Evolutionary conservation across 2,329 filamentous ascomycete genomes (phyloP).

Genomic region (Fusarium begoniae): DNA sequence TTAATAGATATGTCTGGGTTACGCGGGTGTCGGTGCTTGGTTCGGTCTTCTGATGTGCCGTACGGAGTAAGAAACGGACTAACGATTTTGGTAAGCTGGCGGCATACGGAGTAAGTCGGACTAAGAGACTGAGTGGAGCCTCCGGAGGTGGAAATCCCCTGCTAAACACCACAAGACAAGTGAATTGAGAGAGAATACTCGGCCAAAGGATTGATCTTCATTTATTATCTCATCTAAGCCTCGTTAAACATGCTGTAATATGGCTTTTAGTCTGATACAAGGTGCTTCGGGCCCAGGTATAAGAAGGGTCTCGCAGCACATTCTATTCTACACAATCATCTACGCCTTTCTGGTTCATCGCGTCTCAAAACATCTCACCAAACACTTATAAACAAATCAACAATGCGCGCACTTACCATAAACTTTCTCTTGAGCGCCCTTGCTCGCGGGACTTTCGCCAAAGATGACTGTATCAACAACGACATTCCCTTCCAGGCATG

Average conservation of each 20-base stretch:
- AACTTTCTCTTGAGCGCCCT: neutral
- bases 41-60: too few relatives aligned
- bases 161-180: neutral
- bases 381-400: accelerated
- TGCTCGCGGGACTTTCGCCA: neutral
- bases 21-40: too few relatives aligned
- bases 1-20: neutral
- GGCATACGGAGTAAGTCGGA: neutral
- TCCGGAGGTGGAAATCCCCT: neutral
- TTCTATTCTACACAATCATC: neutral
- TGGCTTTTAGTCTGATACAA: accelerated
- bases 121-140: neutral
- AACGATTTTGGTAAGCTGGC: neutral
- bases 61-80: conserved; percentile 20
- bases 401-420: neutral
- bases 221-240: conserved; percentile 1
- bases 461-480: neutral
- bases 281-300: neutral
- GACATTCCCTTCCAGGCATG: conserved; percentile 29
- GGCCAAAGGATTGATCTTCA: neutral
- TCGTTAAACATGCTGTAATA: accelerated
- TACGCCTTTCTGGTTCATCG: neutral
- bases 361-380: neutral
- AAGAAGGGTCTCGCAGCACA: neutral
- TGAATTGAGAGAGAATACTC: neutral